These are phyloP conservation scores for Ophioceras dolichostomum DNA, from an alignment of 2,329 filamentous ascomycete species.

Conservation along the genomic window DNA sequence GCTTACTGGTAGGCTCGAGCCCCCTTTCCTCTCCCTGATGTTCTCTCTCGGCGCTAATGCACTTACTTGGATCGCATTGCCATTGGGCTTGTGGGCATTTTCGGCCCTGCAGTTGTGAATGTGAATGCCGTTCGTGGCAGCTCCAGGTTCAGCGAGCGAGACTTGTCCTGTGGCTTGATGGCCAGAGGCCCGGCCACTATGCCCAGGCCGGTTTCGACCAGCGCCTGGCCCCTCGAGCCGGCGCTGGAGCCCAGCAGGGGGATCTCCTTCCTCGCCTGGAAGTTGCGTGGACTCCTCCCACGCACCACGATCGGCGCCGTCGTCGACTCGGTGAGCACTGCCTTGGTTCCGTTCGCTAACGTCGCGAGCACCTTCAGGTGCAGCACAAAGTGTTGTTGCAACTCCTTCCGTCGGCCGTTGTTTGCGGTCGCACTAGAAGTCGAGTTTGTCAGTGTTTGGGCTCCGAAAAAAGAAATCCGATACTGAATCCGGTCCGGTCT, in stretches of 20 bases:
- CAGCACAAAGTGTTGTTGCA: slow-evolving; percentile 92
- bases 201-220: slow-evolving; percentile 50
- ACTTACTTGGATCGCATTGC: slow-evolving; percentile 48
- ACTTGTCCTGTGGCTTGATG: slow-evolving; percentile 43
- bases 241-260: slow-evolving; percentile 69
- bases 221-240: slow-evolving; percentile 64
- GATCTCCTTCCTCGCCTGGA: slow-evolving; percentile 87
- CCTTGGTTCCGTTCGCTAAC: slow-evolving; percentile 69
- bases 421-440: slow-evolving; percentile 74
- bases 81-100: slow-evolving; percentile 40
- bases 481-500: neutral
- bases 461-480: too few relatives aligned
- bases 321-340: slow-evolving; percentile 69
- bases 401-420: slow-evolving; percentile 85
- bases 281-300: slow-evolving; percentile 86
- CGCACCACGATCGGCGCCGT: slow-evolving; percentile 90
- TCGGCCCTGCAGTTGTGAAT: slow-evolving; percentile 36
- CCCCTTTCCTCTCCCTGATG: too few relatives aligned
- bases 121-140: slow-evolving; percentile 45
- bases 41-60: too few relatives aligned
- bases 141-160: slow-evolving; percentile 39
- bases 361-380: slow-evolving; percentile 78
- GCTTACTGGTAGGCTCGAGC: too few relatives aligned
- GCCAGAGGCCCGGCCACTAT: slow-evolving; percentile 45
- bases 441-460: too few relatives aligned